phyloP scores from a whole-genome alignment of 345 rosid genomes.

The Arabis alpina region DNA sequence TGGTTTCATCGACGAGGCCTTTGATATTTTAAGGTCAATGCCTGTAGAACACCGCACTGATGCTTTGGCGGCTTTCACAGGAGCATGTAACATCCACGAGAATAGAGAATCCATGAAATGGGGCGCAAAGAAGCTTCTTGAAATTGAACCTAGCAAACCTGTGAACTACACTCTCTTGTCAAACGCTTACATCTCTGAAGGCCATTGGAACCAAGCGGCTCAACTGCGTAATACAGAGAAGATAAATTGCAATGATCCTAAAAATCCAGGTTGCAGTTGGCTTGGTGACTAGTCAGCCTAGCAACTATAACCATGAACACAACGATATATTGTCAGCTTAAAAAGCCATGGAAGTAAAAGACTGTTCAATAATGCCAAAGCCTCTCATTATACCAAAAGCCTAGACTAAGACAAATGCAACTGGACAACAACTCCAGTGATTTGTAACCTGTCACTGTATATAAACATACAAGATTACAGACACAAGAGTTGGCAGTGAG shows the following conservation, averaged over 20 bases:
- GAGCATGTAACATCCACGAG: conserved; percentile 67
- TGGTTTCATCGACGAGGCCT: conserved; percentile 66
- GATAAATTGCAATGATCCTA: conserved; percentile 48
- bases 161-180: conserved; percentile 66
- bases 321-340: conserved; percentile 10
- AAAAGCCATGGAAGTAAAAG: conserved; percentile 25
- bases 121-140: conserved; percentile 64
- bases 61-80: conserved; percentile 61
- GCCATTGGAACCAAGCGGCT: conserved; percentile 62
- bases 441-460: conserved; percentile 20
- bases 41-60: conserved; percentile 47
- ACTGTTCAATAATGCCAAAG: conserved; percentile 26
- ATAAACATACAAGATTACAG: conserved; percentile 37
- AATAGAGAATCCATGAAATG: conserved; percentile 46
- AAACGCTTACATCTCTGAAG: conserved; percentile 62
- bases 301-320: conserved; percentile 32
- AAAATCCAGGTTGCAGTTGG: conserved; percentile 74
- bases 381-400: conserved; percentile 15
- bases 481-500: conserved; percentile 19
- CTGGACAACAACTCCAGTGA: conserved; percentile 20
- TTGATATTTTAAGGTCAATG: conserved; percentile 50
- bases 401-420: conserved; percentile 22
- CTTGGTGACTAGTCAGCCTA: conserved; percentile 18
- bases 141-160: conserved; percentile 54
- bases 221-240: conserved; percentile 53